phyloP scores from a whole-genome alignment of 345 rosid genomes.

The thale cress (Arabidopsis thaliana) region DNA sequence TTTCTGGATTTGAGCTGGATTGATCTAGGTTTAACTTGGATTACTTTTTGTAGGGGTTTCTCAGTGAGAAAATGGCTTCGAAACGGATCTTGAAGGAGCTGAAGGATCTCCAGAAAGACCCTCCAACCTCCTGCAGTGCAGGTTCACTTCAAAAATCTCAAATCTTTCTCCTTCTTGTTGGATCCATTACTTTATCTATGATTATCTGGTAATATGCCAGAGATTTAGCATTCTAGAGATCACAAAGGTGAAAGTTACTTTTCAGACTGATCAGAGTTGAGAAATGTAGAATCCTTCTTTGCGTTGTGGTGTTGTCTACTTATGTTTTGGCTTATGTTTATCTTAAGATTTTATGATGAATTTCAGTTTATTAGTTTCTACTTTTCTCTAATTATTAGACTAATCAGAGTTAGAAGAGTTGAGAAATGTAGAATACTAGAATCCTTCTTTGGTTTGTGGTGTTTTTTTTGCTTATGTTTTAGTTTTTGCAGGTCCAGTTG shows the following conservation, averaged over 20 bases:
- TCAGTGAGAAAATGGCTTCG: conserved; percentile 54
- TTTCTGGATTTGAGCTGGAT: conserved; percentile 6
- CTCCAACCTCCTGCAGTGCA: conserved; percentile 71
- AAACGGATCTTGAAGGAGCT: conserved; percentile 67
- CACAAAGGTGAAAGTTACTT: neutral
- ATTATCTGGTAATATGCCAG: neutral
- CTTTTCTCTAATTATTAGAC: neutral
- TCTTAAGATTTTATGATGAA: neutral
- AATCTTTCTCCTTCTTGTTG: neutral
- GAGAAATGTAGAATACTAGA: neutral
- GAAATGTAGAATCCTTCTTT: neutral
- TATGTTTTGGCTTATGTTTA: neutral
- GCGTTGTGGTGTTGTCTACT: neutral
- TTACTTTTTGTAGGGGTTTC: neutral
- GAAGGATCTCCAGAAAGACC: conserved; percentile 71
- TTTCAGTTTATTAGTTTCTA: neutral
- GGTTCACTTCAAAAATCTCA: conserved; percentile 41
- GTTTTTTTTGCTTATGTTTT: conserved; percentile 4
- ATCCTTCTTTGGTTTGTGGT: neutral
- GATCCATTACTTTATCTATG: neutral
- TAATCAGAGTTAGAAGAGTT: neutral
- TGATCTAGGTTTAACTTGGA: conserved; percentile 21
- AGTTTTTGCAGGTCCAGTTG: conserved; percentile 39
- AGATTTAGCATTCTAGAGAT: neutral
- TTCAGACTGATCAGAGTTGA: neutral